Conservation (phyloP, 129 eudicot genomes). For the Lactuca saligna region DNA sequence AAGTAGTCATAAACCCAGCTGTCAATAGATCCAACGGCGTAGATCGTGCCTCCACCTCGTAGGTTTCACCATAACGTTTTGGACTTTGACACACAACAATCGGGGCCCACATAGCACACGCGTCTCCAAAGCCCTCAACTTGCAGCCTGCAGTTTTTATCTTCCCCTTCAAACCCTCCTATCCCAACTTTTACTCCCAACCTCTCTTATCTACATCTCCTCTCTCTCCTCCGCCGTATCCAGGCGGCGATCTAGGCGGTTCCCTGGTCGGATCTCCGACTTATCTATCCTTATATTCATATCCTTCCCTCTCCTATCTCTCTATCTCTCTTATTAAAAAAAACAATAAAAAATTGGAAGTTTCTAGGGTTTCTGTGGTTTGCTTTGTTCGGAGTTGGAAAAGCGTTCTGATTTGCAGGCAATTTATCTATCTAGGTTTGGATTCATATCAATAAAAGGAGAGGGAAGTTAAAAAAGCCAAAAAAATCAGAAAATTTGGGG, state of each 20-base stretch:
- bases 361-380: constrained; percentile 22
- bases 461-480: constrained; percentile 50
- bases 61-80: constrained; percentile 1
- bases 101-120: constrained; percentile 3
- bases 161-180: constrained; percentile 16
- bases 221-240: constrained; percentile 35
- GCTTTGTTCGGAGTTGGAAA: constrained; percentile 8
- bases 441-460: constrained; percentile 60
- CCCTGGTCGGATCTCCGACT: constrained; percentile 49
- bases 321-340: constrained; percentile 4
- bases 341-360: constrained; percentile 16
- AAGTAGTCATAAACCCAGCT: constrained; percentile 1
- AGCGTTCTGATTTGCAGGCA: constrained; percentile 5
- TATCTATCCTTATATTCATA: constrained; percentile 33
- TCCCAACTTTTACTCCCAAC: constrained; percentile 6
- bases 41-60: constrained; percentile 18
- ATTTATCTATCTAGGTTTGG: constrained; percentile 20
- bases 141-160: not conserved
- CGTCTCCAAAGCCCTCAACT: constrained; percentile 13
- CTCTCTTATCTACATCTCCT: not conserved
- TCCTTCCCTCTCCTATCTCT: constrained; percentile 65
- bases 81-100: constrained; percentile 1
- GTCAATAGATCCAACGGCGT: constrained; percentile 21
- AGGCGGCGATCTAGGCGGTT: constrained; percentile 32
- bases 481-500: constrained; percentile 23